Evolutionary conservation across 2,329 filamentous ascomycete genomes (phyloP).

Genomic region (Colletotrichum melonis): DNA sequence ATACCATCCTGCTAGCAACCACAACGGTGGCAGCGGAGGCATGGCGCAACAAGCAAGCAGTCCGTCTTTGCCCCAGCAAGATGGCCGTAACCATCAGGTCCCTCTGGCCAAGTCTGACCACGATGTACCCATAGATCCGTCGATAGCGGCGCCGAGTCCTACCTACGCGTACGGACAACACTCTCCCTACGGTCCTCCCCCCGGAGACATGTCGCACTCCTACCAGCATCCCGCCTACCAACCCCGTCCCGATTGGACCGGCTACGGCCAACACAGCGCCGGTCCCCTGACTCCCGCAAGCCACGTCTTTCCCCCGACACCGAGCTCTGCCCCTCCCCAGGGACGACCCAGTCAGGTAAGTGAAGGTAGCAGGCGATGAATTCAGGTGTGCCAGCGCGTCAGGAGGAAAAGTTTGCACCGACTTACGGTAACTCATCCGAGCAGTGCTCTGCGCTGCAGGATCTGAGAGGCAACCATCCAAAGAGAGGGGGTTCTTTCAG

Average conservation of each 20-base stretch:
- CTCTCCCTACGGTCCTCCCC: conserved; percentile 85
- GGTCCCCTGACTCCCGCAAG: conserved; percentile 63
- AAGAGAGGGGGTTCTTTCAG: background rate
- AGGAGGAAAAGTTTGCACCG: too few relatives aligned
- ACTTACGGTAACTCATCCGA: background rate
- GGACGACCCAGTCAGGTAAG: conserved; percentile 71
- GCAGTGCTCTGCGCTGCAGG: background rate
- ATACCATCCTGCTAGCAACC: conserved; percentile 82
- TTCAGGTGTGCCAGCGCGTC: background rate
- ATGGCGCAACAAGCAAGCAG: conserved; percentile 98
- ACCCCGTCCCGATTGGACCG: conserved; percentile 79
- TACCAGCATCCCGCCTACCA: conserved; percentile 77
- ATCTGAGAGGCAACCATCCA: background rate
- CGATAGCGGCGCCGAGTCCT: conserved; percentile 92
- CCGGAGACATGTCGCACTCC: conserved; percentile 86
- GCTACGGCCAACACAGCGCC: conserved; percentile 68
- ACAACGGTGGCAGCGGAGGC: conserved; percentile 82
- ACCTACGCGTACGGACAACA: conserved; percentile 88
- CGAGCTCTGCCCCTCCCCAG: conserved; percentile 65
- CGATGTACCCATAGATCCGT: conserved; percentile 99
- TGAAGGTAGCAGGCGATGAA: conserved; percentile 32
- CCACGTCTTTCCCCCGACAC: conserved; percentile 66
- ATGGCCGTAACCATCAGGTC: conserved; percentile 82
- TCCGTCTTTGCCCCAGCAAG: conserved; percentile 92
- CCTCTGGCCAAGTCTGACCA: conserved; percentile 90